Conservation (phyloP, 495 filamentous ascomycete species). For the Xylaria longipes region DNA sequence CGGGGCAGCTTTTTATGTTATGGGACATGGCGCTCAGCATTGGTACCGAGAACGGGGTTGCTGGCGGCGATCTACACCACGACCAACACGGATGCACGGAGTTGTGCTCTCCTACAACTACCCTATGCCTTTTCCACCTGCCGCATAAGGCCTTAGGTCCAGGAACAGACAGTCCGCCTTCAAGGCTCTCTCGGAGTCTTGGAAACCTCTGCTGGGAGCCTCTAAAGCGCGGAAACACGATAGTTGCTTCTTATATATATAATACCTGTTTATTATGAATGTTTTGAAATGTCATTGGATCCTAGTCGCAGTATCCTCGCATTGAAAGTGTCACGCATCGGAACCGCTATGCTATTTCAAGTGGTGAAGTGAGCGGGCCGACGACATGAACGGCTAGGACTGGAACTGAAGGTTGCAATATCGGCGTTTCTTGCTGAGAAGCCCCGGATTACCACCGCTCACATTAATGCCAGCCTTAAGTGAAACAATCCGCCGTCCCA, state of each 20-base stretch:
- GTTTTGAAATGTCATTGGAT: conserved; percentile 7
- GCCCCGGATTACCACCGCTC: conserved; percentile 20
- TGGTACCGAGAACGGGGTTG: not conserved
- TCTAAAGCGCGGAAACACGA: not conserved
- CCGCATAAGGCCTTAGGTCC: conserved; percentile 1
- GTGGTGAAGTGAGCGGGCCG: not conserved
- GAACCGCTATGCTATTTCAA: conserved; percentile 6
- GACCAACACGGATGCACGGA: not conserved
- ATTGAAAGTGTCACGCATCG: not conserved
- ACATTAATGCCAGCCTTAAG: not conserved
- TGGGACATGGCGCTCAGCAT: not conserved
- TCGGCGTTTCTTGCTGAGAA: conserved; percentile 17
- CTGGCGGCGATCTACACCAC: not conserved
- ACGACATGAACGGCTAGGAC: conserved; percentile 8
- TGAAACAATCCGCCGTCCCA: conserved; percentile 5
- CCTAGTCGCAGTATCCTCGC: conserved; percentile 9
- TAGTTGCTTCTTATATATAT: not conserved
- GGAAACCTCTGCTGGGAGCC: not conserved
- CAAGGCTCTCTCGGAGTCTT: not conserved
- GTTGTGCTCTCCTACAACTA: not conserved
- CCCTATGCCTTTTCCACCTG: not conserved
- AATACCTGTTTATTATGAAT: not conserved
- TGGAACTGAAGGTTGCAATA: conserved; percentile 9
- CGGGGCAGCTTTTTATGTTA: not conserved
- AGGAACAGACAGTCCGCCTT: not conserved